These are phyloP conservation scores for Amanita thiersii DNA, from an alignment of 768 basidiomycete species.

Conservation along the genomic window DNA sequence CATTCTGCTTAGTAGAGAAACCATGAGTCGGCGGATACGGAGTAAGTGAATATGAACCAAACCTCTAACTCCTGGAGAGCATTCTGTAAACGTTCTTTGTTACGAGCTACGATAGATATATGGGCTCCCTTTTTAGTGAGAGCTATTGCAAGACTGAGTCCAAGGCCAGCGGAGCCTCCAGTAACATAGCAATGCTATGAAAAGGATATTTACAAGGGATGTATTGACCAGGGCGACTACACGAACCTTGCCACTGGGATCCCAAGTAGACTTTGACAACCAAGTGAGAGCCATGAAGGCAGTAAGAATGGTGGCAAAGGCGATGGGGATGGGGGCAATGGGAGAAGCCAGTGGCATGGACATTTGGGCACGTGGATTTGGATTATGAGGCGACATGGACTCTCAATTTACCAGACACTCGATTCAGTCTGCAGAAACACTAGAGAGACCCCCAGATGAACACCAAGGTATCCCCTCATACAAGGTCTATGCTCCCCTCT, in stretches of 20 bases:
- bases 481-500: slow-evolving; percentile 41
- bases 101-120: slow-evolving; percentile 80
- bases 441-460: slow-evolving; percentile 26
- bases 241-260: slow-evolving; percentile 37
- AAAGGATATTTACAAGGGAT: background rate
- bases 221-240: background rate
- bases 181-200: slow-evolving; percentile 78
- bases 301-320: background rate
- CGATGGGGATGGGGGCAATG: background rate
- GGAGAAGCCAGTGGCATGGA: slow-evolving; percentile 9
- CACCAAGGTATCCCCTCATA: slow-evolving; percentile 21
- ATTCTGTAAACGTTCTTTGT: slow-evolving; percentile 50
- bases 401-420: slow-evolving; percentile 8
- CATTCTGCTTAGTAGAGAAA: slow-evolving; percentile 27
- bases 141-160: slow-evolving; percentile 61
- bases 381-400: background rate
- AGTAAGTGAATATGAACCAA: slow-evolving; percentile 28
- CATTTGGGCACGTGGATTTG: too few species aligned
- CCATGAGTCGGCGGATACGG: slow-evolving; percentile 20
- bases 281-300: slow-evolving; percentile 6
- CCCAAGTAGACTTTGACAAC: slow-evolving; percentile 33
- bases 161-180: slow-evolving; percentile 78
- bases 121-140: slow-evolving; percentile 66
- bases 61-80: slow-evolving; percentile 65
- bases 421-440: slow-evolving; percentile 20